A percentile compares a stretch with the other conserved stretches of the same genome.
phyloP scores from a whole-genome alignment of 345 rosid genomes.

The Bruguiera parviflora region DNA sequence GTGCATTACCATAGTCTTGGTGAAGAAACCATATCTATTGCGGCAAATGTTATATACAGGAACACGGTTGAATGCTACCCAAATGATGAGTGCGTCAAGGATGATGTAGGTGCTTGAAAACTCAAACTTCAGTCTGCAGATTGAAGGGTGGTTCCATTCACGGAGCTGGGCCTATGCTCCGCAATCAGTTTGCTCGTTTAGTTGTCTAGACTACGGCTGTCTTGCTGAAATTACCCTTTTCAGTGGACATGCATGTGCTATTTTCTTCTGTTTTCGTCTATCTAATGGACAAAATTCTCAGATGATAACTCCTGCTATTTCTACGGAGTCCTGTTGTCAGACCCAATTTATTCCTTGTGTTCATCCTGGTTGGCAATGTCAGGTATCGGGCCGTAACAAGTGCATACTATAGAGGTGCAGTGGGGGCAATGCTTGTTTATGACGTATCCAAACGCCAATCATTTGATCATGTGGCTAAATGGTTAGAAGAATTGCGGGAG shows the following conservation, averaged over 20 bases:
- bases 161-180: too few species aligned
- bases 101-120: not conserved
- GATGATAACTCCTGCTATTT: not conserved
- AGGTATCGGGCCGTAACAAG: slow-evolving; percentile 70
- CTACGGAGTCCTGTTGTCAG: not conserved
- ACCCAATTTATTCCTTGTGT: slow-evolving; percentile 4
- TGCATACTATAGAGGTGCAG: slow-evolving; percentile 68
- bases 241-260: too few species aligned
- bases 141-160: too few species aligned
- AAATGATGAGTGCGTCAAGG: not conserved
- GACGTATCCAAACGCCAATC: slow-evolving; percentile 53
- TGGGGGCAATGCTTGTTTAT: slow-evolving; percentile 67
- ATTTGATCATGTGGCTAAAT: slow-evolving; percentile 53
- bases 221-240: too few species aligned
- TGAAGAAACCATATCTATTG: too few species aligned
- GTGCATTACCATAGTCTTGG: too few species aligned
- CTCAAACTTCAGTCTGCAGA: not conserved
- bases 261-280: too few species aligned
- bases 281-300: not conserved
- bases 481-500: slow-evolving; percentile 57
- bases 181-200: too few species aligned
- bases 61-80: too few species aligned
- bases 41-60: too few species aligned
- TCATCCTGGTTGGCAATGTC: slow-evolving; percentile 8
- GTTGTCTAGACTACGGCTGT: too few species aligned